Evolutionary conservation across 805 yeast genomes (phyloP), one percentile per base, ranked within the genome.

Genomic region (Pichia californica): DNA sequence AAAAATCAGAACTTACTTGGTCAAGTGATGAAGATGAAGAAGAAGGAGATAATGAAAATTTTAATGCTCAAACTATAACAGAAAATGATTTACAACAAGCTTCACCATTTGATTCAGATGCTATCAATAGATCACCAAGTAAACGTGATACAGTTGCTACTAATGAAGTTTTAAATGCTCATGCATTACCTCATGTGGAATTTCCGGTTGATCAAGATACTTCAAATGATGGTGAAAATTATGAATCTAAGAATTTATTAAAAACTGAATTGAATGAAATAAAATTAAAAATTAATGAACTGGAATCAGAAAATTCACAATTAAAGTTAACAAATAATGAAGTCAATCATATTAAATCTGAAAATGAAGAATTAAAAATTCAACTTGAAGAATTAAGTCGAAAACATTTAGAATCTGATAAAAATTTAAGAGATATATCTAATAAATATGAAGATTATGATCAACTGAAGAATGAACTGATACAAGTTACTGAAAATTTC

Each of bases 1-100:
- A 83, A 23, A 87, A 84, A 59, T 86, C 96, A 0, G 78, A 82
- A 34, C 70, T 91, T 58, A 81, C 89, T 4, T 93, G 96, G 88
- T 83, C 91, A 14, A 83, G 88, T 42, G 95, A 83, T 51, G 95
- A 83, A 48, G 93, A 82, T 38, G 86, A 77, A 3, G 76, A 69
- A 1, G 72, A 62, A 8, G 64, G 57, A 1, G 26, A 59, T 16
- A 25, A 25, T 23, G 14, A 11, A 14, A 5, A 36, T 36, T 23
- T 16, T 21, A 16, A 15, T 28, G 20, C 14, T 7, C 31, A 30
- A n/a, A 23, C 25, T 23, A 23, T 23, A 23, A 23, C 25, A 13
- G 30, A 35, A 14, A 15, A 16, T 14, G 27, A 38, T 33, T 10
- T 33, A 8, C 5, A 20, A 18, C 26, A 33, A 9, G 15, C 10